phyloP scores from a whole-genome alignment of 2,329 filamentous ascomycete species.

The Fusarium falciforme region DNA sequence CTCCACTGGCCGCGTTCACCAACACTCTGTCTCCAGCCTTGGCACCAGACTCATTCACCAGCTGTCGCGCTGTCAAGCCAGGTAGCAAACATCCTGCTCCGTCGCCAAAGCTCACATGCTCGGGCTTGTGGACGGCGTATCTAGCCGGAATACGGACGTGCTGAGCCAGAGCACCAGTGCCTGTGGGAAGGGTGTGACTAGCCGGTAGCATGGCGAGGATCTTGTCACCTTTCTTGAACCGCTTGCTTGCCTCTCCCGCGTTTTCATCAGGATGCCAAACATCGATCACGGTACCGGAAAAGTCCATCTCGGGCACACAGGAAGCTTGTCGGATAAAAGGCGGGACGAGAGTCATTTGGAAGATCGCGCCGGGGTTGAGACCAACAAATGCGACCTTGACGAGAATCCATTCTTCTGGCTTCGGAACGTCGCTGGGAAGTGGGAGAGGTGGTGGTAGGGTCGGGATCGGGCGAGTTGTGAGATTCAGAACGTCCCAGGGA shows the following conservation, averaged over 20 bases:
- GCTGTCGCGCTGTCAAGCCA: conserved; percentile 53
- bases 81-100: conserved; percentile 53
- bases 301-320: conserved; percentile 57
- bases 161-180: conserved; percentile 55
- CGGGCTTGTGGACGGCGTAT: conserved; percentile 49
- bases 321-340: conserved; percentile 49
- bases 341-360: conserved; percentile 56
- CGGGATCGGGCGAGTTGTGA: conserved; percentile 38
- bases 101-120: conserved; percentile 44
- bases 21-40: conserved; percentile 55
- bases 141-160: conserved; percentile 51
- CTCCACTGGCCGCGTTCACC: conserved; percentile 63
- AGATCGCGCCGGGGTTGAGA: conserved; percentile 58
- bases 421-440: conserved; percentile 42
- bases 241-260: conserved; percentile 7
- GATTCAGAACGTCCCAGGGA: conserved; percentile 42
- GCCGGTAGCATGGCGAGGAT: conserved; percentile 55
- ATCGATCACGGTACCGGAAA: conserved; percentile 54
- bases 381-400: conserved; percentile 56
- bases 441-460: conserved; percentile 43
- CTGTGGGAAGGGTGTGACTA: conserved; percentile 46
- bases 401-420: conserved; percentile 51
- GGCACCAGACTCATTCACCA: conserved; percentile 52
- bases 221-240: conserved; percentile 46
- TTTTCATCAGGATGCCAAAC: conserved; percentile 46